These are phyloP conservation scores for Paulownia fortunei DNA, from an alignment of 257 asterid species.

Conservation along the genomic window DNA sequence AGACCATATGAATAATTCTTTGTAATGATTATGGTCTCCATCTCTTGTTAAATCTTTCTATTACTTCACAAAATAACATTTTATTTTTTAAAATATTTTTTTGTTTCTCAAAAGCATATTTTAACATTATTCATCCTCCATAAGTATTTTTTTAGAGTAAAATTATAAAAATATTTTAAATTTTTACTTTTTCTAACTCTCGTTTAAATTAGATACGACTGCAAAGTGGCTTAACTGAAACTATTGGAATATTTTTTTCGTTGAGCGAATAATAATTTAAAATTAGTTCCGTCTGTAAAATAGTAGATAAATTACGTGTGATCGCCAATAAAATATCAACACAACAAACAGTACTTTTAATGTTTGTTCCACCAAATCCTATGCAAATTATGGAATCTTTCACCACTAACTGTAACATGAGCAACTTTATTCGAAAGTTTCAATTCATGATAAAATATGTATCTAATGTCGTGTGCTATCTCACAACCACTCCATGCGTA, in stretches of 20 bases:
- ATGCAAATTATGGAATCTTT: constrained; percentile 22
- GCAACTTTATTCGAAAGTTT: neutral
- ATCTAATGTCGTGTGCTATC: neutral
- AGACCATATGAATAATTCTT: neutral
- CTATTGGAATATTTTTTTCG: no score
- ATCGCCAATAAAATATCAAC: neutral
- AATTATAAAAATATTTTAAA: no score
- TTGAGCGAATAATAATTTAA: neutral
- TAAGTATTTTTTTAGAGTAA: neutral
- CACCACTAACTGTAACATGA: constrained; percentile 9
- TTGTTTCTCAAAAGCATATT: neutral
- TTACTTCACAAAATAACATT: no score
- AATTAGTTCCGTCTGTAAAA: neutral
- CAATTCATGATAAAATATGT: neutral
- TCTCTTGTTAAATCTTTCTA: neutral
- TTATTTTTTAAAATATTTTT: no score
- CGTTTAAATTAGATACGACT: no score
- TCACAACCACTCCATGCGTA: constrained; percentile 8
- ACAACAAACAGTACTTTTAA: neutral
- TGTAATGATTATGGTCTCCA: neutral
- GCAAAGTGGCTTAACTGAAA: no score
- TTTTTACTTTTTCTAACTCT: no score
- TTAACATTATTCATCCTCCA: neutral
- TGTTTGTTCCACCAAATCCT: neutral
- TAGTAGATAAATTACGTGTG: no score